phyloP scores from a whole-genome alignment of 1,139 yeast genomes.

The Meyerozyma athensensis region DNA sequence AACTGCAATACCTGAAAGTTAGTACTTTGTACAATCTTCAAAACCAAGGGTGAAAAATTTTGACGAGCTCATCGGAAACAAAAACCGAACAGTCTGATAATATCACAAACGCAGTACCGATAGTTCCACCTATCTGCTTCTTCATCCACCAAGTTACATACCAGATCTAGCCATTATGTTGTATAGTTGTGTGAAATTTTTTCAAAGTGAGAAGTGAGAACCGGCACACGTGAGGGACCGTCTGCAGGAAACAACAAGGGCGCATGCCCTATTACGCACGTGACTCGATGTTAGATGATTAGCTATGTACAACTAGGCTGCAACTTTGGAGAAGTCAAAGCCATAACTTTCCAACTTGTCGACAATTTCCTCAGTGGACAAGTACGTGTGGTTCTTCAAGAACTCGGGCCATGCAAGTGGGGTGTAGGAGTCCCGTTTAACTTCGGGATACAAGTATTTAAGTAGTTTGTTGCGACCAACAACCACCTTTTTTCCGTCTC shows the following conservation, averaged over 20 bases:
- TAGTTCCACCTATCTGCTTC: not conserved
- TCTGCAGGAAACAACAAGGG: not conserved
- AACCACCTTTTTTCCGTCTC: constrained; percentile 43
- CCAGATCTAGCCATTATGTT: constrained; percentile 59
- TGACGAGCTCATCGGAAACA: too few species aligned
- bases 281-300: not conserved
- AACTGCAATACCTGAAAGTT: constrained; percentile 82
- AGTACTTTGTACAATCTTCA: constrained; percentile 11
- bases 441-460: constrained; percentile 48
- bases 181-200: constrained; percentile 9
- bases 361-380: constrained; percentile 40
- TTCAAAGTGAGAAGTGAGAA: constrained; percentile 2
- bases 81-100: too few species aligned
- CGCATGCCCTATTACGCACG: constrained; percentile 1
- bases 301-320: constrained; percentile 12
- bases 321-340: constrained; percentile 28
- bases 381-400: constrained; percentile 33
- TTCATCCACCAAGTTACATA: constrained; percentile 33
- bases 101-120: too few species aligned
- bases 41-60: not conserved
- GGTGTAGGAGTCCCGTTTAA: constrained; percentile 43
- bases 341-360: constrained; percentile 29
- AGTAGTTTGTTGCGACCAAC: constrained; percentile 65
- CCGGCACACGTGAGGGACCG: not conserved
- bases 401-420: constrained; percentile 43